A percentile compares a stretch with the other conserved stretches of the same genome.
These are phyloP conservation scores for Fusarium fujikuroi DNA, from an alignment of 2,329 filamentous ascomycete species.

Conservation along the genomic window DNA sequence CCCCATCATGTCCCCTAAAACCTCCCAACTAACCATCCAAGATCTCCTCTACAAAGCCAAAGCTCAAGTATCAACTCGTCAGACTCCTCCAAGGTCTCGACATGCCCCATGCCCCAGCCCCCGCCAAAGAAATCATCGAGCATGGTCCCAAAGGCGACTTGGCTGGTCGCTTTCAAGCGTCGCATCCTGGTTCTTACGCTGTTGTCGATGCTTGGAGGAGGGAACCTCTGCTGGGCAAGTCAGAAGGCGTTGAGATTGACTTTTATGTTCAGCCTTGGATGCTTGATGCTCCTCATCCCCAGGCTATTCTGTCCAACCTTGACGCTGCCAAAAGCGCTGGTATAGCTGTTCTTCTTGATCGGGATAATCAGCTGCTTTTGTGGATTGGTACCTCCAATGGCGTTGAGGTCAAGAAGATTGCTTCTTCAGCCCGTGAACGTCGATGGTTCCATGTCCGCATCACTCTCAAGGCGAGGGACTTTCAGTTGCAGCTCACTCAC, in stretches of 20 bases:
- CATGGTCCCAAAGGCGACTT: neutral
- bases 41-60: neutral
- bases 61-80: neutral
- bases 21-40: neutral
- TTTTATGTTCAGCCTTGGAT: neutral
- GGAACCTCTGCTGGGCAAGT: neutral
- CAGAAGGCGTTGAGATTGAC: neutral
- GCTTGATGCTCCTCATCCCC: neutral
- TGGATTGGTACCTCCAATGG: neutral
- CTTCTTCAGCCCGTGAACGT: neutral
- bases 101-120: neutral
- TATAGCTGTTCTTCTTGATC: neutral
- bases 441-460: neutral
- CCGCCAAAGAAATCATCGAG: neutral
- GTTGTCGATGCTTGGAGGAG: neutral
- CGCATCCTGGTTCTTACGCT: neutral
- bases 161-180: rapidly evolving
- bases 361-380: neutral
- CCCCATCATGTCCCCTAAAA: rapidly evolving
- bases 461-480: rapidly evolving
- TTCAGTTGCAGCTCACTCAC: neutral
- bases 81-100: neutral
- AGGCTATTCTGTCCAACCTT: neutral
- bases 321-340: neutral
- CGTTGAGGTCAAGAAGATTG: rapidly evolving